Conservation (phyloP, 345 rosid genomes). For the Hevea brasiliensis region DNA sequence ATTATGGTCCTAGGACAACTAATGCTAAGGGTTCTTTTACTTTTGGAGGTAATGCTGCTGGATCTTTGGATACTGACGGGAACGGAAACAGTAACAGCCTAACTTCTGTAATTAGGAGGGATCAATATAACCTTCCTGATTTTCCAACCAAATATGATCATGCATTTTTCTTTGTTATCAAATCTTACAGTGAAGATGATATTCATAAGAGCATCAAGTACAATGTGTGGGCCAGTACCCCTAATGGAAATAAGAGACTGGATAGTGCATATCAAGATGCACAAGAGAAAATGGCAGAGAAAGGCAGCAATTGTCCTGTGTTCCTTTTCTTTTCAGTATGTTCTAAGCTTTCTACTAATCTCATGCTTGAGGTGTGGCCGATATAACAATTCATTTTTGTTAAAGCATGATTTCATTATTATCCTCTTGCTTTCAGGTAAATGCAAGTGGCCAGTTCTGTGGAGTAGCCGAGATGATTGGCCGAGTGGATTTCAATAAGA, state of each 20-base stretch:
- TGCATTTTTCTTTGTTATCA: conserved; percentile 60
- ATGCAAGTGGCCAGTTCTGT: conserved; percentile 32
- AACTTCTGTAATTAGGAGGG: conserved; percentile 39
- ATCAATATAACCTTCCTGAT: conserved; percentile 51
- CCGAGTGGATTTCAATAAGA: conserved; percentile 19
- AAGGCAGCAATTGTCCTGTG: conserved; percentile 20
- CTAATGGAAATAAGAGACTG: conserved; percentile 61
- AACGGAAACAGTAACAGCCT: conserved; percentile 36
- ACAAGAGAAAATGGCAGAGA: conserved; percentile 30
- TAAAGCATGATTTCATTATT: too few species aligned
- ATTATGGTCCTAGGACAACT: conserved; percentile 31
- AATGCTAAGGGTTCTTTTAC: conserved; percentile 22
- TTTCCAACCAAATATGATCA: conserved; percentile 47
- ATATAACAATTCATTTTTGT: background rate
- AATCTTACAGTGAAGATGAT: conserved; percentile 71
- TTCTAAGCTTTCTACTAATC: background rate
- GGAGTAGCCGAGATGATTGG: conserved; percentile 31
- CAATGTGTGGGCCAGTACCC: conserved; percentile 73
- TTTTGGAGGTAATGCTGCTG: conserved; percentile 23
- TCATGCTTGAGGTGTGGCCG: background rate
- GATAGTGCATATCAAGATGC: conserved; percentile 55
- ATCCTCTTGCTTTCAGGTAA: background rate
- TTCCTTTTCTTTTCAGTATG: conserved; percentile 29
- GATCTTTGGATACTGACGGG: conserved; percentile 29
- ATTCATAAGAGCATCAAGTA: conserved; percentile 67